A percentile compares a stretch with the other conserved stretches of the same genome.
Evolutionary conservation across 2,329 filamentous ascomycete species (phyloP).

Genomic region (Xylaria sp.): DNA sequence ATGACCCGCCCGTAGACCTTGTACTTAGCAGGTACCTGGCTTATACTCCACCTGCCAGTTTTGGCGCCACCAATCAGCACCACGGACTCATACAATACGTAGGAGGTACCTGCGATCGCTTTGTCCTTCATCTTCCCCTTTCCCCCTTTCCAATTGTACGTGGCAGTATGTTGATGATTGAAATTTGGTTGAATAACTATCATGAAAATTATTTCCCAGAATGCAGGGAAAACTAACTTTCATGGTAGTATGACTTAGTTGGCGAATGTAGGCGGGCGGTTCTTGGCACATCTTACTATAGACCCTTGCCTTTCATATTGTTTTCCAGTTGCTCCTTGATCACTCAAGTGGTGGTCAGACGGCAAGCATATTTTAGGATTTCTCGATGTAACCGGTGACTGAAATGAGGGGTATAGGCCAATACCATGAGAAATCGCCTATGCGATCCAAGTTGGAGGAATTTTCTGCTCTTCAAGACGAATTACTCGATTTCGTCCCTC

Average conservation of each 20-base stretch:
- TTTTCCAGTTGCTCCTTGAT: neutral
- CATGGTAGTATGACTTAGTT: neutral
- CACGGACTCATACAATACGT: neutral
- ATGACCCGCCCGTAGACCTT: neutral
- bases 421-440: neutral
- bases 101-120: neutral
- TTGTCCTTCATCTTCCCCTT: constrained; percentile 18
- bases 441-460: constrained; percentile 3
- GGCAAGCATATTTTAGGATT: neutral
- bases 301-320: neutral
- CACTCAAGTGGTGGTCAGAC: neutral
- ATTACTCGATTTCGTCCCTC: neutral
- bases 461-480: neutral
- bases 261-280: too few species aligned
- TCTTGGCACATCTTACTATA: neutral
- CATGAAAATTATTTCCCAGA: neutral
- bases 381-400: neutral
- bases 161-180: neutral
- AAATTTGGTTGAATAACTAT: constrained; percentile 1
- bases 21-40: neutral
- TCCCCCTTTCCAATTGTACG: constrained; percentile 6
- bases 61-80: constrained; percentile 25
- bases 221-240: neutral
- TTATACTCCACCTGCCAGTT: constrained; percentile 13
- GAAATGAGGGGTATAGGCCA: constrained; percentile 26